phyloP scores from a whole-genome alignment of 805 yeast species.

The Candida nonsorbophila region DNA sequence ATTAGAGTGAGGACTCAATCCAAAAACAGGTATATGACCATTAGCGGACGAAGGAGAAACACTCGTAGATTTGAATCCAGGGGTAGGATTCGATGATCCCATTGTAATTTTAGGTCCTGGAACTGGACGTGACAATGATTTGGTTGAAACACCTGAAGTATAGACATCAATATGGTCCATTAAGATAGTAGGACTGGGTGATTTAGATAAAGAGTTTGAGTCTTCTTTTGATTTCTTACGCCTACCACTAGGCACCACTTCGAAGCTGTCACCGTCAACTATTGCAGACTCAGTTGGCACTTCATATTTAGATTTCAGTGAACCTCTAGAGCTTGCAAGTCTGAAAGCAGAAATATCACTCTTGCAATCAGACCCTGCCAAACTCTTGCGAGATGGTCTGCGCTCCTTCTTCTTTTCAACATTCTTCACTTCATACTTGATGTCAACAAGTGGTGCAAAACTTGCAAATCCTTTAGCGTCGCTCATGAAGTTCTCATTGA shows the following conservation, averaged over 20 bases:
- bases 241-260: constrained; percentile 17
- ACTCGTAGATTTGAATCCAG: too few relatives aligned
- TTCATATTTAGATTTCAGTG: constrained; percentile 13
- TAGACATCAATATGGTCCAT: background rate
- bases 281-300: constrained; percentile 14
- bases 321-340: constrained; percentile 13
- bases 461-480: constrained; percentile 25
- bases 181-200: constrained; percentile 6
- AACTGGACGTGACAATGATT: background rate
- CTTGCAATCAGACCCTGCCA: constrained; percentile 10
- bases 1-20: constrained; percentile 19
- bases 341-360: constrained; percentile 18
- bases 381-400: constrained; percentile 14
- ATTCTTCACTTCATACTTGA: constrained; percentile 13
- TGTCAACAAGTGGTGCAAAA: constrained; percentile 33
- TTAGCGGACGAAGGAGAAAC: background rate
- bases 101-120: too few relatives aligned
- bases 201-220: too few relatives aligned
- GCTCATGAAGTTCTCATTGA: constrained; percentile 29
- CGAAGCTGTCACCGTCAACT: constrained; percentile 15
- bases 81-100: too few relatives aligned
- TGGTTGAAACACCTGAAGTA: background rate
- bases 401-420: constrained; percentile 15
- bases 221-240: too few relatives aligned
- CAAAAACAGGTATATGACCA: constrained; percentile 1